phyloP scores from a whole-genome alignment of 257 asterid genomes.

The Nicotiana sylvestris region DNA sequence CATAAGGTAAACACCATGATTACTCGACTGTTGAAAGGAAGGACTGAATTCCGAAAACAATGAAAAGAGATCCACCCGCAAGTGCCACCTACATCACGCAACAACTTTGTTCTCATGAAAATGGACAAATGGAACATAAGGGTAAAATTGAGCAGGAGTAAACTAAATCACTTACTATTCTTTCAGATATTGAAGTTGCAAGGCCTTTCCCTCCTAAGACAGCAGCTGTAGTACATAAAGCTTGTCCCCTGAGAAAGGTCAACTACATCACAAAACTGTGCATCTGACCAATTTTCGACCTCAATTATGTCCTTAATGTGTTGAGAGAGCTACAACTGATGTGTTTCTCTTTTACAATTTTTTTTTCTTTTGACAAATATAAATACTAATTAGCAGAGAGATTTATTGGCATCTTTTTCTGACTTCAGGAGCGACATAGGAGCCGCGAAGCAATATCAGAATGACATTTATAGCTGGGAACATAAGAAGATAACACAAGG shows the following conservation, averaged over 20 bases:
- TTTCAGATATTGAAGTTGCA: constrained; percentile 88
- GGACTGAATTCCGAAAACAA: constrained; percentile 90
- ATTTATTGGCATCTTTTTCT: neutral
- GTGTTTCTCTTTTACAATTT: neutral
- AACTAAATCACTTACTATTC: constrained; percentile 47
- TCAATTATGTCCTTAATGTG: neutral
- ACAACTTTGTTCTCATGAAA: constrained; percentile 11
- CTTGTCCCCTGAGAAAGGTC: constrained; percentile 78
- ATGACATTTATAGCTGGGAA: neutral
- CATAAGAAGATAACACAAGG: neutral
- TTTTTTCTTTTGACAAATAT: neutral
- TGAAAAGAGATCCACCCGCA: constrained; percentile 86
- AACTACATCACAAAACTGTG: constrained; percentile 10
- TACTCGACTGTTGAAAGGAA: constrained; percentile 64
- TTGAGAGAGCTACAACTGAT: neutral
- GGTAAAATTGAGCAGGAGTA: neutral
- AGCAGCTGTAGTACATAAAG: constrained; percentile 92
- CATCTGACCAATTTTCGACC: neutral
- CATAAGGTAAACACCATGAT: constrained; percentile 23
- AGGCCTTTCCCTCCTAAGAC: constrained; percentile 93
- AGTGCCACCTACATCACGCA: constrained; percentile 60
- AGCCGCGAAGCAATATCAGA: neutral
- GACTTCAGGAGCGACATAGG: neutral
- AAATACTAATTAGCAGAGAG: neutral
- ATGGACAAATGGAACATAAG: neutral